These are phyloP conservation scores for Blepharisma undulans DNA, from an alignment of 169 alveolate genomes.

Conservation along the genomic window DNA sequence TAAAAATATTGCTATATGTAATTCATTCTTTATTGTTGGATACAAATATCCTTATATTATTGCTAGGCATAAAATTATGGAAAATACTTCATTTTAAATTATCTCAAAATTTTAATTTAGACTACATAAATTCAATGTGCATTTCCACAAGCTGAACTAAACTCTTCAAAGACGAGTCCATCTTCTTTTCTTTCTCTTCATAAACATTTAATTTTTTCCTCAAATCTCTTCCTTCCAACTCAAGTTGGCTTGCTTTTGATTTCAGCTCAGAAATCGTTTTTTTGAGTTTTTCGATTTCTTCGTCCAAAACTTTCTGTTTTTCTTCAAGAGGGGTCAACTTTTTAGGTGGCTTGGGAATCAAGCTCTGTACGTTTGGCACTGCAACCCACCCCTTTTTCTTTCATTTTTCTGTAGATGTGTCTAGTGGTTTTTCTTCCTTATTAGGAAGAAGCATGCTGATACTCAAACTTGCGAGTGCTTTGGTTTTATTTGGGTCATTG, in stretches of 20 bases:
- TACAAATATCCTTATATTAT: too few species aligned
- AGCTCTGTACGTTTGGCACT: neutral
- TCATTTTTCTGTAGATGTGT: neutral
- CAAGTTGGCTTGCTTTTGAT: neutral
- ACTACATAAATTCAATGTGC: neutral
- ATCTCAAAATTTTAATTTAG: neutral
- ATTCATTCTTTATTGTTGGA: too few species aligned
- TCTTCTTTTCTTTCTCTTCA: neutral
- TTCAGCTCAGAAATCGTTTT: neutral
- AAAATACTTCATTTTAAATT: neutral
- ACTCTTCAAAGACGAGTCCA: neutral
- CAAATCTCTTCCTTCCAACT: neutral
- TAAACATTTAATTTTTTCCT: neutral
- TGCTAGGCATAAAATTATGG: too few species aligned
- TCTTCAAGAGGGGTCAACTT: neutral
- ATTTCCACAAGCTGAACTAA: neutral
- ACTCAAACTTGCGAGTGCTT: neutral
- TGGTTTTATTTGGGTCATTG: neutral
- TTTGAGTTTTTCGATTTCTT: neutral
- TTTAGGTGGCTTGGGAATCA: neutral
- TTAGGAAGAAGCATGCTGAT: neutral
- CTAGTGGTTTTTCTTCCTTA: neutral
- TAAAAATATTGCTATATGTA: too few species aligned
- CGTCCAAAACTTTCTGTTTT: neutral
- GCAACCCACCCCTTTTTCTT: neutral